Base-by-base conservation (phyloP, 225 moss, liverwort and hornwort genomes). In the Thuidium tamariscinum region DNA sequence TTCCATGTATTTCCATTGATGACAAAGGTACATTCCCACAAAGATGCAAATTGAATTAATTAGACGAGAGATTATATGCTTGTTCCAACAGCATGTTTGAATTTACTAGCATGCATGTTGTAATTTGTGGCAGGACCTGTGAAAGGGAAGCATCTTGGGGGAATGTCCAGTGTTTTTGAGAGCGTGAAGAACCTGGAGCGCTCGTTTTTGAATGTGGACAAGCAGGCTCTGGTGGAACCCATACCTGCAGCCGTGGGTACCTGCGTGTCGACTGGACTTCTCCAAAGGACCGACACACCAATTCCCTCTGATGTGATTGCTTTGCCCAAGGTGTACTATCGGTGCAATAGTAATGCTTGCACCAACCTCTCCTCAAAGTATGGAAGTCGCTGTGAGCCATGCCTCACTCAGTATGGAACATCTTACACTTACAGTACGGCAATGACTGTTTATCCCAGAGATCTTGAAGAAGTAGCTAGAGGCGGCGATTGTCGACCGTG, bases 391-490 rank as follows among this genome's bases (percentile, higher is more conserved):
- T 41, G 41, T 69, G 12, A 37, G 22, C 0, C 6, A 6, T 37
- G 67, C 22, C 2, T 0, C 11, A 11, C 0, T 36, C 5, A 2
- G 1, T 3, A 10, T n/a, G 15, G 3, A 2, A 65, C 2, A 9
- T 23, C 1, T 18, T 30, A 11, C 48, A 19, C 12, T 11, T 74
- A 13, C 74, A 13, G 0, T 34, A 9, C 2, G 14, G 8, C 4
- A n/a, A 44, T 84, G 88, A 10, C 34, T 77, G 20, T 89, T 48
- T 39, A 16, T 48, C 67, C 85, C 13, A 0, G 10, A 44, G 71
- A 79, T 16, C 13, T 68, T 26, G 3, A 14, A 32, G 25, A 9
- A 13, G n/a, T n/a, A n/a, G n/a, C 56, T 57, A 0, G 3, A 57
- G 49, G 14, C n/a, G 30, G 9, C 6, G 4, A 12, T 80, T 30